Evolutionary conservation across 192 early-diverging fungal species (phyloP).

Genomic region (Umbelopsis sp.): DNA sequence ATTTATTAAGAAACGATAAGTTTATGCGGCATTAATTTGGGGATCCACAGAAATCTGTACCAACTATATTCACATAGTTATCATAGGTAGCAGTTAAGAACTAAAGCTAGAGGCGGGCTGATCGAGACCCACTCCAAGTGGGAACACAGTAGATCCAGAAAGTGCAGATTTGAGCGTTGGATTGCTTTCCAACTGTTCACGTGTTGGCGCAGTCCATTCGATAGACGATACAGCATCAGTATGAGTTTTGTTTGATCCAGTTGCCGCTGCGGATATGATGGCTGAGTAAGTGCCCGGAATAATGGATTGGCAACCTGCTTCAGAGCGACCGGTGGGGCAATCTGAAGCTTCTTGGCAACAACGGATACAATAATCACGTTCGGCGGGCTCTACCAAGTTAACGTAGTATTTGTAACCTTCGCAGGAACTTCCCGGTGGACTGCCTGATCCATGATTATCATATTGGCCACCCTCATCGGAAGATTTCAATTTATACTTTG

Average conservation of each 20-base stretch:
- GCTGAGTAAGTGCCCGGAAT: conserved; percentile 5
- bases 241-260: neutral
- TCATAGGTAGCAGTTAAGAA: neutral
- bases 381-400: conserved; percentile 18
- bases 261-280: neutral
- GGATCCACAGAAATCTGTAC: no score
- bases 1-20: no score
- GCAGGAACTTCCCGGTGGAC: conserved; percentile 6
- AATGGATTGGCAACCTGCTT: conserved; percentile 1
- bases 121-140: neutral
- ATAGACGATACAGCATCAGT: neutral
- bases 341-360: neutral
- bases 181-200: neutral
- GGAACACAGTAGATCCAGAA: neutral
- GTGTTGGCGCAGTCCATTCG: conserved; percentile 3
- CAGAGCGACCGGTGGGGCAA: conserved; percentile 2
- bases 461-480: conserved; percentile 54
- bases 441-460: conserved; percentile 30
- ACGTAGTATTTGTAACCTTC: conserved; percentile 23
- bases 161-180: conserved; percentile 1
- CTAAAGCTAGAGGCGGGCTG: neutral
- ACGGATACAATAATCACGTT: conserved; percentile 15
- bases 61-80: no score
- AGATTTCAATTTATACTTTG: conserved; percentile 34
- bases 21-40: no score